Evolutionary conservation across 2,329 filamentous ascomycete genomes (phyloP), one percentile per base, ranked within the genome.

Genomic region (Fusarium proliferatum): DNA sequence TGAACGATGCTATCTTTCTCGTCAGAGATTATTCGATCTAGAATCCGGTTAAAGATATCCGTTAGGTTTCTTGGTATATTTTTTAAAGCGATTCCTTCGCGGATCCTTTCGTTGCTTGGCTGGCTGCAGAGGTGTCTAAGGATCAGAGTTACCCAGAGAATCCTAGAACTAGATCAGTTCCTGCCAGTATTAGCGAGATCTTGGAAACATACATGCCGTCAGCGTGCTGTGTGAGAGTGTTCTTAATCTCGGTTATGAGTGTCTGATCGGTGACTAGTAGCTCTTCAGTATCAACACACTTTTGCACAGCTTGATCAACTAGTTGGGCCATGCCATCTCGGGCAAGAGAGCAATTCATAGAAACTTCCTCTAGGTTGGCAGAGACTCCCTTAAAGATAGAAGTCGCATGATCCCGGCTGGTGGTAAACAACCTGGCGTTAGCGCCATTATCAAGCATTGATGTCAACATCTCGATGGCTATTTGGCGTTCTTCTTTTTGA

Each of bases 381-480:
- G 0, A 7, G 0, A 1, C 10, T 2, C 3, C 6, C 1, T 9
- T 3, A 1, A n/a, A 21, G 0, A 4, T 6, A 1, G 5, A 11
- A 15, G 1, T 10, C 1, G 19, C 1, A 2, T 16, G 5, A 2
- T 59, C 56, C 5, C 56, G 34, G 10, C 56, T 19, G 8, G 43
- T 39, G 1, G 2, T 11, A 16, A 51, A 51, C 1, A 51, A 0
- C 11, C 0, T 51, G 0, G 5, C 26, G 2, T 12, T 17, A 0
- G 1, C 11, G 5, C 10, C 19, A 9, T 9, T 6, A 6, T 2
- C 0, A 0, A 39, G 1, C 5, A 39, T 23, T 4, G 15, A 9
- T 1, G 0, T 6, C 2, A 26, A 16, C 3, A 12, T 6, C 3
- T 16, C 1, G 2, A 26, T 9, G 10, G 41, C 3, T 6, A 2